Evolutionary conservation across 371 early-diverging fungal genomes (phyloP), one percentile per base, ranked within the genome.

Genomic region (Mortierella sp.): DNA sequence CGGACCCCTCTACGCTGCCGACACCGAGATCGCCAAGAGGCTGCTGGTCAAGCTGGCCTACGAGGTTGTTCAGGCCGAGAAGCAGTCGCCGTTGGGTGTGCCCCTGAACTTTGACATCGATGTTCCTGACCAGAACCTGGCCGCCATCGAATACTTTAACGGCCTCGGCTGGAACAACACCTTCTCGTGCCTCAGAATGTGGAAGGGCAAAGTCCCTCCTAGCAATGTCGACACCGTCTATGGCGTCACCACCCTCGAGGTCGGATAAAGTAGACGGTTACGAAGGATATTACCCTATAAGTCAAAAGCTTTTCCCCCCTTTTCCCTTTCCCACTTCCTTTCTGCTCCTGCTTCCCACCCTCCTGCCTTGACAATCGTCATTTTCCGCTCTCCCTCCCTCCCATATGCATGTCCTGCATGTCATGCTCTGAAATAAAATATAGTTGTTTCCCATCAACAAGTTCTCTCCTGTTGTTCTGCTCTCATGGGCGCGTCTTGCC

Each of bases 141-240:
- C 55, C 7, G 70, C 79, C 5, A 52, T 73, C 63, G 45, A 71
- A 58, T 3, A 80, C n/a, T 85, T 85, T 68, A 76, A 85, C 45
- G 40, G 61, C 0, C 31, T 75, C 1, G 76, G 71, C 3, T 80
- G 80, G 81, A 61, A 55, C 1, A 68, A 75, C 47, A 75, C 76
- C 0, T 78, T 85, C 66, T 71, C 80, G 1, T 71, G 43, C 0
- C 22, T 78, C 68, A 78, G 85, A 13, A 80, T 85, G 85, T 85
- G 81, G 81, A 80, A 68, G 61, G 85, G 85, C 22, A 66, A 64
- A 11, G 41, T 73, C 7, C 85, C 85, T 5, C 50, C 66, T 41
- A 63, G 64, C 31, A 71, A 85, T 73, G 68, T 68, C 65, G 66
- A 44, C 34, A 76, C 76, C 8, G 66, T 78, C 55, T 85, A 34